Evolutionary conservation across 2,329 filamentous ascomycete species (phyloP), one percentile per base, ranked within the genome.

Genomic region (Colletotrichum shisoi): DNA sequence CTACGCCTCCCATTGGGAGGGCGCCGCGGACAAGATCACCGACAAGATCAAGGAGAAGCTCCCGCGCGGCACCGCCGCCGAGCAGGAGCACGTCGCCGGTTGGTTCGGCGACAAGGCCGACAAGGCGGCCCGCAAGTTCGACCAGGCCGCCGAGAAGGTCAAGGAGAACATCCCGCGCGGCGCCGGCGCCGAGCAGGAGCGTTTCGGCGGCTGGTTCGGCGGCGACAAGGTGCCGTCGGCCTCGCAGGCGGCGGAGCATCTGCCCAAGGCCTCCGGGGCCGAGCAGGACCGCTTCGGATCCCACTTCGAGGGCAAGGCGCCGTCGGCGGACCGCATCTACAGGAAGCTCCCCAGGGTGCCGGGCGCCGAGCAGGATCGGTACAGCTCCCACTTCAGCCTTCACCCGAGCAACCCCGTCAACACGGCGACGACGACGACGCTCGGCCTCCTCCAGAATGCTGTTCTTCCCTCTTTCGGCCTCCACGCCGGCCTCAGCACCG

Each of bases 401-500:
- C 61, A 52, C 40, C 53, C 68, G 11, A 54, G 61, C 24, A 68
- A 68, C 65, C 65, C 65, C 27, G 44, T 68, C 21, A 69, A 69
- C 37, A 62, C 56, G 4, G 63, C 71, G 13, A 71, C 70, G 2
- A 73, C 63, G 1, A 59, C 67, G 7, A 67, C 67, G 9, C 74
- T 87, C 8, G 85, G 85, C 11, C 82, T 88, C 54, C 71, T 87
- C 24, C 81, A 81, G 70, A 80, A 83, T 19, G 83, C 83, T 3
- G 73, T 88, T 3, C 76, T 85, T 3, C 85, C 86, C 0, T 87
- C 84, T 0, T 76, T 87, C 44, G 79, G 80, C 0, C 75, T 88
- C 0, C 84, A 88, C 69, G 79, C 83, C 0, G 80, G 82, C 4
- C 78, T 87, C 13, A 80, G 84, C 11, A 71, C 83, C 37, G 78